A percentile compares a stretch with the other conserved stretches of the same genome.
Evolutionary conservation across 2,329 filamentous ascomycete genomes (phyloP).

Genomic region (Periconia sp.): DNA sequence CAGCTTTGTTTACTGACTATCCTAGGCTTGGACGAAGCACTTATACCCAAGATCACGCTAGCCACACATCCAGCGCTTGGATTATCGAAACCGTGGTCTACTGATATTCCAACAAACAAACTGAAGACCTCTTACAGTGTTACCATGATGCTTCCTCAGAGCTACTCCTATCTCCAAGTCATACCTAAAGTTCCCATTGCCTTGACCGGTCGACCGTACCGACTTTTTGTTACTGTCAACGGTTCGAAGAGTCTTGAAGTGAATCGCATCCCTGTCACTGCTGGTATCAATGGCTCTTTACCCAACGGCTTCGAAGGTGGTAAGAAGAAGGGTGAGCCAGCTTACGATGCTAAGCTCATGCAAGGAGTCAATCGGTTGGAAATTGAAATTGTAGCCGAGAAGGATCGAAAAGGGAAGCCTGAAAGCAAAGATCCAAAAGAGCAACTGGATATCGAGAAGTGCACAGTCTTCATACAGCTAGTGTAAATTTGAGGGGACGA

Average conservation of each 20-base stretch:
- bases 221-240: conserved; percentile 73
- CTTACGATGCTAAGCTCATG: conserved; percentile 73
- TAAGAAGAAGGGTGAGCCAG: conserved; percentile 59
- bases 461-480: conserved; percentile 75
- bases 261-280: conserved; percentile 54
- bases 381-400: conserved; percentile 73
- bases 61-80: conserved; percentile 69
- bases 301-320: conserved; percentile 29
- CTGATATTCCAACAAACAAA: conserved; percentile 66
- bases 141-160: conserved; percentile 68
- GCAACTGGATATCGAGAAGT: conserved; percentile 75
- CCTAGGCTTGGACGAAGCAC: conserved; percentile 54
- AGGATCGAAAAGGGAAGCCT: conserved; percentile 50
- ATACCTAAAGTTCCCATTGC: conserved; percentile 65
- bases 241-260: conserved; percentile 62
- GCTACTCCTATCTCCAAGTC: conserved; percentile 72
- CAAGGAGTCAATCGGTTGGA: conserved; percentile 77
- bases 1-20: conserved; percentile 17
- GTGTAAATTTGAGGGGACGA: not conserved
- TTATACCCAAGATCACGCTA: conserved; percentile 68
- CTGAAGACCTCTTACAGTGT: conserved; percentile 70
- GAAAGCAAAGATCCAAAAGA: conserved; percentile 40
- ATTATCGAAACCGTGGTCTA: conserved; percentile 61
- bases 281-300: conserved; percentile 33
- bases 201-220: conserved; percentile 70